Base-by-base conservation (phyloP, 1,139 yeast genomes). In the Kodamaea arcana region DNA sequence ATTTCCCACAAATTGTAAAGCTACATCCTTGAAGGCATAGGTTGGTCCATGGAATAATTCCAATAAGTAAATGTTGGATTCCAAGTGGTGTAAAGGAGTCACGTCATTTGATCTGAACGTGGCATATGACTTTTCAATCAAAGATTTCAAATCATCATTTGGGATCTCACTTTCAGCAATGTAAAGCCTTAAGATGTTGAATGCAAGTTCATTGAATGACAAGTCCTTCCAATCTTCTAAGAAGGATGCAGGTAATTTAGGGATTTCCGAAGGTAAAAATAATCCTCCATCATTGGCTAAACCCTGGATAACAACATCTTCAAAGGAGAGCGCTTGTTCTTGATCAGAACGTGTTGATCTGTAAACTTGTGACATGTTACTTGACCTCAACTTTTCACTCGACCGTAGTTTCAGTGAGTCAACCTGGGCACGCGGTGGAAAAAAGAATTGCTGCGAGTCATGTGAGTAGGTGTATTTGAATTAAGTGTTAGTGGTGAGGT, bases 21-120 rank as follows among this genome's bases (percentile, higher is more conserved):
- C 99, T 45, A 92, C 98, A 59, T 92, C 99, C 63, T 92, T 92
- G 71, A 92, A 92, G 9, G 99, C 99, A 56, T 92, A 92, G 4
- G 99, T 92, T 44, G 99, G 99, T 27, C 99, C 99, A 54, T 92
- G 99, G 79, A 92, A 92, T 42, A 92, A 71, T 62, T 92, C 99
- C 53, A 92, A 72, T 41, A 92, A 67, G 57, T 86, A 83, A 42
- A 92, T 68, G 36, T 69, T 68, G 36, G 72, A 61, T 42, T 73
- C 72, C 32, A 88, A 72, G 33, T 75, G 65, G 27, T 72, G 75
- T 35, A 88, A 60, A 16, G 99, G 99, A 10, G 98, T 90, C 36
- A 90, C 87, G 21, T 86, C 86, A 12, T 69, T 58, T n/a, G 83
- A 61, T 60, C 97, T 79, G 72, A 92, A 92, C 17, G 97, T 86